phyloP scores from a whole-genome alignment of 2,329 filamentous ascomycete species.

The Clarireedia paspali region DNA sequence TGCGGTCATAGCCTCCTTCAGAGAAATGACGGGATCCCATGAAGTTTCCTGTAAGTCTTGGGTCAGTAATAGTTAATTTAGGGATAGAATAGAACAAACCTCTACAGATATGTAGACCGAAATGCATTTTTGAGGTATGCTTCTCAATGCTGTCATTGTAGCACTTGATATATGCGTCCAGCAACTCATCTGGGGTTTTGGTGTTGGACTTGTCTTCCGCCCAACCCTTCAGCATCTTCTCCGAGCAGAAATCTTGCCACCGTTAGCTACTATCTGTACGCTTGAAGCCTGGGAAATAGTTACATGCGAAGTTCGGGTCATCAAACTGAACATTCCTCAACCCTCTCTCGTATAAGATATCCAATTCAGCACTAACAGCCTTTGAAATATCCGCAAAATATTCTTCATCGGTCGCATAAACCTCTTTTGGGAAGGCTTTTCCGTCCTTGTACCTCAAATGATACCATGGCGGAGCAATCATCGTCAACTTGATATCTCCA shows the following conservation, averaged over 20 bases:
- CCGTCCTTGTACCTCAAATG: slow-evolving; percentile 54
- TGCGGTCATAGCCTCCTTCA: slow-evolving; percentile 59
- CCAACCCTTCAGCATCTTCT: slow-evolving; percentile 61
- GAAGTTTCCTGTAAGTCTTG: slow-evolving; percentile 42
- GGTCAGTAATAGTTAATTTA: no score
- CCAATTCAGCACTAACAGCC: slow-evolving; percentile 44
- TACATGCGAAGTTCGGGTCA: slow-evolving; percentile 49
- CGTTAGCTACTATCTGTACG: no score
- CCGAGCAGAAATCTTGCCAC: slow-evolving; percentile 54
- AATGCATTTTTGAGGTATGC: slow-evolving; percentile 61
- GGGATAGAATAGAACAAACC: slow-evolving; percentile 16
- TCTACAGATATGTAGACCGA: slow-evolving; percentile 69
- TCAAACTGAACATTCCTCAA: slow-evolving; percentile 47
- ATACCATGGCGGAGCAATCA: slow-evolving; percentile 62
- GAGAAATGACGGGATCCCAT: slow-evolving; percentile 59
- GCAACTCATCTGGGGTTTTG: slow-evolving; percentile 62
- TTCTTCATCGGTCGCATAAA: slow-evolving; percentile 42
- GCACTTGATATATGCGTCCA: slow-evolving; percentile 67
- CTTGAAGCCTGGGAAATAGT: no score
- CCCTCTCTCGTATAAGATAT: slow-evolving; percentile 45
- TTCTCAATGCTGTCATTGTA: slow-evolving; percentile 66
- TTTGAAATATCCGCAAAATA: slow-evolving; percentile 47
- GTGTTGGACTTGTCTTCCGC: slow-evolving; percentile 48
- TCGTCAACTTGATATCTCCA: slow-evolving; percentile 61
- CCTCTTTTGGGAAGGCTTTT: slow-evolving; percentile 41